These are phyloP conservation scores for Hymenoscyphus repandus DNA, from an alignment of 2,329 filamentous ascomycete species.

Conservation along the genomic window DNA sequence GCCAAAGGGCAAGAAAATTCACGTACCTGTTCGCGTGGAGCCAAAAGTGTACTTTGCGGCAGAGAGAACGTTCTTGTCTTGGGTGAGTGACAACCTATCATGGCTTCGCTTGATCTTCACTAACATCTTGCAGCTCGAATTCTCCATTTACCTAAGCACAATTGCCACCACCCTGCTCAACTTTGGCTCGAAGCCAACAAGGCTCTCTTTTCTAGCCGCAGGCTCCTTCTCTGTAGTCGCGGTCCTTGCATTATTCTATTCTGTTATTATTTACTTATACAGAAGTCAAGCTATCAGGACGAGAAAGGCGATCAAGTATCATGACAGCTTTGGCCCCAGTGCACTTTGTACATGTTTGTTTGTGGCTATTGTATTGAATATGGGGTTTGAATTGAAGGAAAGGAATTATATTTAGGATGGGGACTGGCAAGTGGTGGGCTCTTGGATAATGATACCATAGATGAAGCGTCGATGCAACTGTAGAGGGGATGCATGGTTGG, in stretches of 20 bases:
- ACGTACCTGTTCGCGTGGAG: constrained; percentile 92
- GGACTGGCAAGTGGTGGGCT: not conserved
- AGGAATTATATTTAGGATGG: constrained; percentile 32
- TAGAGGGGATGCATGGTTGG: too few relatives aligned
- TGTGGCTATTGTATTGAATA: constrained; percentile 70
- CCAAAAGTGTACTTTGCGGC: constrained; percentile 97
- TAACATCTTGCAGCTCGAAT: constrained; percentile 64
- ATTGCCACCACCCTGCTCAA: constrained; percentile 82
- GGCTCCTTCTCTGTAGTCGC: constrained; percentile 81
- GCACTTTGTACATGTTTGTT: constrained; percentile 70
- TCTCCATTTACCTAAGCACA: constrained; percentile 87
- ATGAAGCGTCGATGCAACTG: not conserved
- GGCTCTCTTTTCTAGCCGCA: constrained; percentile 60
- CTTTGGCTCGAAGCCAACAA: constrained; percentile 58
- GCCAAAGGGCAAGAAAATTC: constrained; percentile 82
- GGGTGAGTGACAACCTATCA: constrained; percentile 51
- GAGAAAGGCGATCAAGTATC: constrained; percentile 80
- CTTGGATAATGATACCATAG: not conserved
- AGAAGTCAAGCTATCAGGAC: constrained; percentile 79
- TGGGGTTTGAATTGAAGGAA: constrained; percentile 68
- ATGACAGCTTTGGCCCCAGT: constrained; percentile 83
- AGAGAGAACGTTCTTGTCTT: constrained; percentile 91
- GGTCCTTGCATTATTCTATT: constrained; percentile 73
- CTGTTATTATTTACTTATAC: constrained; percentile 80
- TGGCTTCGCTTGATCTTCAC: constrained; percentile 1